Evolutionary conservation across 345 rosid species (phyloP).

Genomic region (Syzygium jambos): DNA sequence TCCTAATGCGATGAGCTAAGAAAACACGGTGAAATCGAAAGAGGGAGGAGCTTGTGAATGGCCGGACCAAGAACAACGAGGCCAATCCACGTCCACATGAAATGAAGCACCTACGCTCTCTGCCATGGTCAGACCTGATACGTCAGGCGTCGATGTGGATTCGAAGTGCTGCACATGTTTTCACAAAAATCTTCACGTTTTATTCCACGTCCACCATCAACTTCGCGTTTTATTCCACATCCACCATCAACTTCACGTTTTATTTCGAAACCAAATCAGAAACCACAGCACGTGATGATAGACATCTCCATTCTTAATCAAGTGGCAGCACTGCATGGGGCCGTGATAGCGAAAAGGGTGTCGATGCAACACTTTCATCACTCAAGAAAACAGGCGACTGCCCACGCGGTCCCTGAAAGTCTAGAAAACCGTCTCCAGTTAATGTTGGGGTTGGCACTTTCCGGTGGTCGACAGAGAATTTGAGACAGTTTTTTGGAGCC

Average conservation of each 20-base stretch:
- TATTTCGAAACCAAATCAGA: neutral
- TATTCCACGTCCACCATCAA: too few relatives aligned
- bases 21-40: neutral
- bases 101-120: neutral
- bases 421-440: too few relatives aligned
- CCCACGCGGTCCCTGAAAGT: too few relatives aligned
- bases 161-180: neutral
- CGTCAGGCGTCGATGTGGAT: neutral
- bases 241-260: too few relatives aligned
- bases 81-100: neutral
- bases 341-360: neutral
- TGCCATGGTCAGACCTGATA: neutral
- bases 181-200: too few relatives aligned
- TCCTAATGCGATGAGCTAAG: neutral
- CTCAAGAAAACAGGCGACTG: too few relatives aligned
- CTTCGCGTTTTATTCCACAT: too few relatives aligned
- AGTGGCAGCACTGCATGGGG: neutral
- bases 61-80: neutral
- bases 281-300: rapidly evolving
- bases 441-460: too few relatives aligned
- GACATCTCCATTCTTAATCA: neutral
- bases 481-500: too few relatives aligned
- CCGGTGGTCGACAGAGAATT: too few relatives aligned
- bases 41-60: neutral
- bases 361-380: neutral